Base-by-base conservation (phyloP, 2,329 filamentous ascomycete species). In the Furcasterigmium sp. region DNA sequence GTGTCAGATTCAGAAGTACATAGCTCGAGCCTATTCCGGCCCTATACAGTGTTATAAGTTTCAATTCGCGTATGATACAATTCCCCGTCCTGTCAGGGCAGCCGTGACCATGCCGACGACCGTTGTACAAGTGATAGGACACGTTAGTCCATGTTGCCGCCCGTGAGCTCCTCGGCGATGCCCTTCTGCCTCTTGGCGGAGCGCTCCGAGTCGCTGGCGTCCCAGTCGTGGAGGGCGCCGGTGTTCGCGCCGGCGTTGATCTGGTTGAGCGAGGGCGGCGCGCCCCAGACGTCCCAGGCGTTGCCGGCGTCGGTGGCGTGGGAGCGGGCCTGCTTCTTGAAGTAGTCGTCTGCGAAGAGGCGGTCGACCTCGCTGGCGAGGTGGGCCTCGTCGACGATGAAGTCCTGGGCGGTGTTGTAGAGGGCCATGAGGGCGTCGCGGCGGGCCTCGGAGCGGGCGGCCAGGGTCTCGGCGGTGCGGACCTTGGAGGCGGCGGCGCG, bases 381-480 rank as follows among this genome's bases (percentile, higher is more conserved):
- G 61, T 95, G 84, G 40, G 75, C 68, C 61, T 95, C 90, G 19
- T 77, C 83, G 15, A 89, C 83, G 59, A 98, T 96, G 67, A 97
- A 98, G 30, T 80, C 72, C 20, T 85, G 79, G 5, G 93, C 90
- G 54, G 90, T 86, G 68, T 93, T 86, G 67, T 98, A 98, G 11
- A 98, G 76, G 46, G 87, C 82, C 65, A 95, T 88, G 23, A 98
- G 68, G 14, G 84, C 77, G 51, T 91, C 80, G 47, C 78, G 74
- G 40, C 85, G 78, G 42, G 75, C 72, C 45, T 82, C 73, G 35
- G 73, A 70, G 58, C 82, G 81, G 42, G 68, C 61, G 9, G 64
- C 66, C 25, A 71, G 61, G 34, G 74, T 61, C 13, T 68, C 64
- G 13, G 63, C 62, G 13, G 71, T 68, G 36, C 63, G 66, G 29